phyloP scores from a whole-genome alignment of 257 asterid genomes.

The Gynochthodes officinalis region DNA sequence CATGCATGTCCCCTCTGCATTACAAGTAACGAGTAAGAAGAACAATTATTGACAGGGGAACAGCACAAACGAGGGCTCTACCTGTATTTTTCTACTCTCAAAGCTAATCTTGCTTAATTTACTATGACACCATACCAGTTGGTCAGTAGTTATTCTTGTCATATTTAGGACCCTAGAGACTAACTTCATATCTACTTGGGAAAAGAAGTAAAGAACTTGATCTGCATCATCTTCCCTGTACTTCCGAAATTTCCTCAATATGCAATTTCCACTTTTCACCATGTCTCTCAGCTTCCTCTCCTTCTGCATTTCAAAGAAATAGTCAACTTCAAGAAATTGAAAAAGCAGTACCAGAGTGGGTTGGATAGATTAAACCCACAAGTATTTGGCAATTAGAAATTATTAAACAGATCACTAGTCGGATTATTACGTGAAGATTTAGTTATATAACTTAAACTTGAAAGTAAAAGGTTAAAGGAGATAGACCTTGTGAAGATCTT shows the following conservation, averaged over 20 bases:
- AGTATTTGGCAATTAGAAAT: background rate
- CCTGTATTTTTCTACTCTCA: conserved; percentile 58
- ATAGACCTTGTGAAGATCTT: conserved; percentile 63
- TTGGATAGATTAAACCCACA: background rate
- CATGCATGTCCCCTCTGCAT: background rate
- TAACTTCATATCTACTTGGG: conserved; percentile 80
- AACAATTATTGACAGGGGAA: conserved; percentile 58
- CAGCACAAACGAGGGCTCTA: conserved; percentile 73
- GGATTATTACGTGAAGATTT: too few species aligned
- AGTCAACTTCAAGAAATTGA: background rate
- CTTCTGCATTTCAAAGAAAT: conserved; percentile 48
- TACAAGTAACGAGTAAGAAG: background rate
- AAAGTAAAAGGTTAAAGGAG: background rate
- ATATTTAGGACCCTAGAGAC: conserved; percentile 73
- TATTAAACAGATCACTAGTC: too few species aligned
- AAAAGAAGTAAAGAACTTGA: conserved; percentile 68
- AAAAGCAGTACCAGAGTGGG: too few species aligned
- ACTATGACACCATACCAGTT: conserved; percentile 68
- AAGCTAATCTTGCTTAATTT: conserved; percentile 65
- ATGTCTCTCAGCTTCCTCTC: conserved; percentile 74
- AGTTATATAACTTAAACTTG: background rate
- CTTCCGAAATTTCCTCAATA: conserved; percentile 50
- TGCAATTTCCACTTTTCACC: conserved; percentile 69
- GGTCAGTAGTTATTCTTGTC: conserved; percentile 67
- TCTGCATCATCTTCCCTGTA: conserved; percentile 53